Evolutionary conservation across 1,139 yeast species (phyloP), one percentile per base, ranked within the genome.

Genomic region (Torulaspora pretoriensis): DNA sequence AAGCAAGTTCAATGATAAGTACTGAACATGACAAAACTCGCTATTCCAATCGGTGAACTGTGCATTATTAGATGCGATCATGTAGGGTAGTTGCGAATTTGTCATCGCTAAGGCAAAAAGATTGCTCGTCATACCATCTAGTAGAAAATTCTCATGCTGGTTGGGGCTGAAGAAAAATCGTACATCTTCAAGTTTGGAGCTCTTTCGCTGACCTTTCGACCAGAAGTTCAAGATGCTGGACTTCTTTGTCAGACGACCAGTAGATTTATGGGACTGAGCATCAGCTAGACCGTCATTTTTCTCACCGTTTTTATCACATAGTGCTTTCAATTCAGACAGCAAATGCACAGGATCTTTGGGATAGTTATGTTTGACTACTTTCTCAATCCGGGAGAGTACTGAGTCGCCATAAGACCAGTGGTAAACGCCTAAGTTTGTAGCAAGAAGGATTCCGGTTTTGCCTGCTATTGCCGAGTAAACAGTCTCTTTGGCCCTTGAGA

Each of bases 71-170:
- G 49, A 30, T 3, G 53, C 52, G 23, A 50, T 32, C 30, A 60
- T 40, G 23, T 46, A 46, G 6, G 48, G 49, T 2, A 34, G 29
- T 12, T 42, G 40, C 4, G 41, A 28, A n/a, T 46, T 42, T 4
- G 41, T 45, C n/a, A 43, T 19, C 2, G 36, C 34, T 8, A 57
- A 9, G 26, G 52, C 46, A 26, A 55, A 51, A n/a, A 55, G 38
- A 16, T 49, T 55, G 29, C 50, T 45, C 3, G 61, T 50, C 8
- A 39, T 30, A 0, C 61, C 61, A 49, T 61, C 65, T 8, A 61
- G 12, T 6, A 60, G 40, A 5, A 48, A 24, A 17, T 46, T 41
- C 8, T 42, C 32, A 7, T 35, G 29, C 16, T 37, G 30, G 10
- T 43, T 17, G 7, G 55, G 49, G 5, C 47, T 43, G 29, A 58